These are phyloP conservation scores for Arachnomyces sp. DNA, from an alignment of 2,329 filamentous ascomycete genomes.

Conservation along the genomic window DNA sequence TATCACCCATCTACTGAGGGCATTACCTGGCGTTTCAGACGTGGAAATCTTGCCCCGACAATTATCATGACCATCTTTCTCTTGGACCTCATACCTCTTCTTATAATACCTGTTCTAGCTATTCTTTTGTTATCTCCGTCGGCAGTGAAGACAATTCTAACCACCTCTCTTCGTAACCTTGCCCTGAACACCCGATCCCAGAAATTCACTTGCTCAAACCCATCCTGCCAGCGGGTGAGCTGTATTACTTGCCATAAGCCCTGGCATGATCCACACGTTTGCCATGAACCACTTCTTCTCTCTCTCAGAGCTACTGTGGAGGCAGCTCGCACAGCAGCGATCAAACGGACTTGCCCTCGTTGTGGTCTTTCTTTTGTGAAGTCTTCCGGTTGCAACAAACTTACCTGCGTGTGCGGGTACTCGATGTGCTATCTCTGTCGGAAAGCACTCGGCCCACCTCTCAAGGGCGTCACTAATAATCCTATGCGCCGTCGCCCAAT, in stretches of 20 bases:
- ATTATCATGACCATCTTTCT: constrained; percentile 40
- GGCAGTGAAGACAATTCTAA: constrained; percentile 44
- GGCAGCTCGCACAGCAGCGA: constrained; percentile 82
- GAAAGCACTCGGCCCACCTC: constrained; percentile 46
- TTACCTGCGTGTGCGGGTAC: constrained; percentile 92
- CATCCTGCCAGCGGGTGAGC: constrained; percentile 60
- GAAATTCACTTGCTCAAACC: constrained; percentile 68
- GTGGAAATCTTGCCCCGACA: constrained; percentile 47
- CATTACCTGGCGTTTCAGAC: constrained; percentile 50
- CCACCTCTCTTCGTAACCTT: constrained; percentile 57
- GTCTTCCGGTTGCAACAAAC: constrained; percentile 88
- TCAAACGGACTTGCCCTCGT: constrained; percentile 89
- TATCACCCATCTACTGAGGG: constrained; percentile 53
- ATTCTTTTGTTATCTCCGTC: constrained; percentile 51
- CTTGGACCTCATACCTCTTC: constrained; percentile 37
- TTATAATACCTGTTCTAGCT: constrained; percentile 48
- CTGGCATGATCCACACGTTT: constrained; percentile 84
- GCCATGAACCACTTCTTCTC: constrained; percentile 74
- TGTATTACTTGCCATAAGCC: constrained; percentile 75
- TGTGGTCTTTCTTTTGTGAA: constrained; percentile 93
- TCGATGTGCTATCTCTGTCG: constrained; percentile 98
- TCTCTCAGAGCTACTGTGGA: constrained; percentile 85
- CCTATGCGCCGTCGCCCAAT: constrained; percentile 1
- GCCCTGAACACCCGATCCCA: constrained; percentile 64
- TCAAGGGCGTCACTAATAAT: constrained; percentile 7